Evolutionary conservation across 257 asterid species (phyloP).

Genomic region (Euphrasia confusa): DNA sequence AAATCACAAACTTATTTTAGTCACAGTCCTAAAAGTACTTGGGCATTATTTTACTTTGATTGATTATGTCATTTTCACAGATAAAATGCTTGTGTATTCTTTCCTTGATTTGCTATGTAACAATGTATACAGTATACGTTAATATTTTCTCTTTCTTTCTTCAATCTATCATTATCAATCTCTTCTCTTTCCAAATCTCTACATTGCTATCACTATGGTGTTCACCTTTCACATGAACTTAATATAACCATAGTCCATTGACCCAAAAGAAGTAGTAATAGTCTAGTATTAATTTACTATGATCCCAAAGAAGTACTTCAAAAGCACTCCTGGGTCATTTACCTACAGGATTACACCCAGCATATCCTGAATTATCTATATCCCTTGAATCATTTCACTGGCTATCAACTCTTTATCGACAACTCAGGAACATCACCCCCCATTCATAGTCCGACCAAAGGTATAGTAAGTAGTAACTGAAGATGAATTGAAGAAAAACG

Average conservation of each 20-base stretch:
- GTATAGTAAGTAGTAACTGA: no score
- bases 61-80: neutral
- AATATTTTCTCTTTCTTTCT: neutral
- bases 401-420: no score
- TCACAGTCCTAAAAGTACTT: neutral
- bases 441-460: no score
- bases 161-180: neutral
- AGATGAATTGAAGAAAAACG: no score
- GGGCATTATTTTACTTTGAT: neutral
- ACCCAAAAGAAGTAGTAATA: neutral
- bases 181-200: neutral
- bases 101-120: neutral
- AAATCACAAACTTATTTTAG: neutral
- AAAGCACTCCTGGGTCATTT: no score
- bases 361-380: no score
- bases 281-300: no score
- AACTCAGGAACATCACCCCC: no score
- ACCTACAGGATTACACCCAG: no score
- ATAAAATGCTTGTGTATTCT: neutral
- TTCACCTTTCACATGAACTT: no score
- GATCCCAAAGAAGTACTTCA: no score
- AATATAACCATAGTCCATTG: neutral
- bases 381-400: no score
- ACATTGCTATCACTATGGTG: slow-evolving; percentile 1
- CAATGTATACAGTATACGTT: neutral